Evolutionary conservation across 108 stramenopile species (phyloP), one percentile per base, ranked within the genome.

Genomic region (Cylindrotheca closterium): DNA sequence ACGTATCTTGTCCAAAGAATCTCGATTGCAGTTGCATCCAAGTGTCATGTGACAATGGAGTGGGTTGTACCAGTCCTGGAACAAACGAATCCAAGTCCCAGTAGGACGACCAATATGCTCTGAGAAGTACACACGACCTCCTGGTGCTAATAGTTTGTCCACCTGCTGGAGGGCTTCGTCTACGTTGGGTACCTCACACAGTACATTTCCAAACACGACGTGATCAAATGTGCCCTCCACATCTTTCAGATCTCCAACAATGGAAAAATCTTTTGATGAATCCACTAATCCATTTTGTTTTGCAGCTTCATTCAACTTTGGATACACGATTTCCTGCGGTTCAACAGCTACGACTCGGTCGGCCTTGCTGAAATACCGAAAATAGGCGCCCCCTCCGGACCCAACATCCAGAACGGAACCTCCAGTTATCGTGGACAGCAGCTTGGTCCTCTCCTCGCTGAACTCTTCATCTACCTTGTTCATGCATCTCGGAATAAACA

Each of bases 1-100:
- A 22, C 17, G 46, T 21, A 78, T 52, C 3, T 24, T 22, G 27
- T 73, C 30, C 18, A 78, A 18, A 7, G 71, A 55, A 67, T 72
- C 60, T 8, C 77, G 63, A 29, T 78, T 65, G 52, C 67, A 61
- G 34, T 78, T 73, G 60, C 77, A 78, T 12, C 77, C 77, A 23
- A 58, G 65, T 1, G 21, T 31, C 17, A 78, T 57, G 28, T 24
- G n/a, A 25, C 46, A 32, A 70, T 70, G 71, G 65, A 21, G 30
- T 4, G 77, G 77, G 48, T 78, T 73, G 22, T 71, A 22, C 10
- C 47, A 12, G 26, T 70, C 23, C 47, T 78, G 71, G n/a, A 62
- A 8, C 8, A 2, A 26, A 19, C 68, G 32, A 19, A 4, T 26
- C 4, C 53, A 53, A 18, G 71, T 68, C 17, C 60, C 67, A 2